phyloP scores from a whole-genome alignment of 768 basidiomycete species.

The Epithele typhae region DNA sequence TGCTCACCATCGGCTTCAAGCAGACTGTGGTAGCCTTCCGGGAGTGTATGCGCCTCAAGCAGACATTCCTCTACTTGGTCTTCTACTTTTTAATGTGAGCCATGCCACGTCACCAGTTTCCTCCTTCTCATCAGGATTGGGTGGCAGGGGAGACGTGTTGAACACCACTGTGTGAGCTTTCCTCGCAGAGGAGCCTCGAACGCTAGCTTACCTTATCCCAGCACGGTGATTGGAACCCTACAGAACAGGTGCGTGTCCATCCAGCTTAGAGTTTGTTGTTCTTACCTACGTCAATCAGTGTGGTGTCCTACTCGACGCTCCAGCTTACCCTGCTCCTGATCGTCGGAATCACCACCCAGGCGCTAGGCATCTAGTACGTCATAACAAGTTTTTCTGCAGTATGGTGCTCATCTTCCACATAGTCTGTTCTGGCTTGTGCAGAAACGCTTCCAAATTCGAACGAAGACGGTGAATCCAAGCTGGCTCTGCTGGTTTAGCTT shows the following conservation, averaged over 20 bases:
- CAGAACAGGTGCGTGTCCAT: constrained; percentile 53
- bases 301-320: constrained; percentile 70
- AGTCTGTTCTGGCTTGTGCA: constrained; percentile 70
- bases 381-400: neutral
- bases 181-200: neutral
- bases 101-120: neutral
- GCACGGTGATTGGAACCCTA: constrained; percentile 66
- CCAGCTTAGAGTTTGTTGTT: neutral
- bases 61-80: constrained; percentile 69
- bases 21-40: constrained; percentile 59
- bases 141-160: constrained; percentile 62
- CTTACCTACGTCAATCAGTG: constrained; percentile 31
- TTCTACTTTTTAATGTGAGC: constrained; percentile 75
- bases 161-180: constrained; percentile 65
- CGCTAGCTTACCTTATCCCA: constrained; percentile 22
- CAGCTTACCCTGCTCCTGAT: constrained; percentile 63
- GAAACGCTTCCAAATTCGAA: constrained; percentile 56
- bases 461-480: constrained; percentile 47
- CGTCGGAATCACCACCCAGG: constrained; percentile 63
- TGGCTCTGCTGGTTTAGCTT: neutral
- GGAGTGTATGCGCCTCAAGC: constrained; percentile 64
- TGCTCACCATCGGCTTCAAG: constrained; percentile 63
- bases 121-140: neutral
- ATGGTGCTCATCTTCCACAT: neutral
- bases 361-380: constrained; percentile 62